These are phyloP conservation scores for Exophiala spinifera DNA, from an alignment of 2,329 filamentous ascomycete genomes.

Conservation along the genomic window DNA sequence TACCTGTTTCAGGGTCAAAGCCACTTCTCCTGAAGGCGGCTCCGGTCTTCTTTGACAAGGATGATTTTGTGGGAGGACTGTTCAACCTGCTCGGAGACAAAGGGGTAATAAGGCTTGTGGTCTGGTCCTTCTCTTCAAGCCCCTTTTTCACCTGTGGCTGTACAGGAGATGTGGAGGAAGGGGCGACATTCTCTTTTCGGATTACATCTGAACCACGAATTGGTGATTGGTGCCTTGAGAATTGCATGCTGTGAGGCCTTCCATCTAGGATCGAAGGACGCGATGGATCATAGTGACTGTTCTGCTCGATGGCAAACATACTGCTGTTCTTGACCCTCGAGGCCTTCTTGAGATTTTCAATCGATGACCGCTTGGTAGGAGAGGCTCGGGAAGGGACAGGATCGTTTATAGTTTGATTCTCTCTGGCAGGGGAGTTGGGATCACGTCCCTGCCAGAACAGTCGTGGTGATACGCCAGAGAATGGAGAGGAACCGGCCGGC, in stretches of 20 bases:
- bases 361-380: constrained; percentile 78
- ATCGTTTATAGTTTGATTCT: constrained; percentile 64
- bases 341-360: constrained; percentile 91
- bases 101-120: constrained; percentile 33
- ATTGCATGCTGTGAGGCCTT: constrained; percentile 50
- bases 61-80: constrained; percentile 82
- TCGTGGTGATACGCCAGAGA: constrained; percentile 65
- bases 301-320: constrained; percentile 90
- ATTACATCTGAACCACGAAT: constrained; percentile 40
- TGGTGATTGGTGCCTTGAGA: constrained; percentile 13
- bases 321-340: constrained; percentile 97
- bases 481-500: constrained; percentile 80
- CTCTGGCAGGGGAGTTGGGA: constrained; percentile 65
- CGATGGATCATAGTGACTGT: constrained; percentile 86
- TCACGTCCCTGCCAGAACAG: constrained; percentile 83
- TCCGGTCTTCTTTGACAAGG: constrained; percentile 66
- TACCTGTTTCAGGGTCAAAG: constrained; percentile 66
- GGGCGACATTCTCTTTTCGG: constrained; percentile 48
- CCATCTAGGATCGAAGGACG: constrained; percentile 72
- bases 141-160: constrained; percentile 43
- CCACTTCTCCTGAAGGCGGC: constrained; percentile 38
- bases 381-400: constrained; percentile 60
- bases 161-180: constrained; percentile 34
- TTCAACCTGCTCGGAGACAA: constrained; percentile 65
- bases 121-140: constrained; percentile 2